phyloP scores from a whole-genome alignment of 352 stramenopile genomes.

The Phytophthora kernoviae region DNA sequence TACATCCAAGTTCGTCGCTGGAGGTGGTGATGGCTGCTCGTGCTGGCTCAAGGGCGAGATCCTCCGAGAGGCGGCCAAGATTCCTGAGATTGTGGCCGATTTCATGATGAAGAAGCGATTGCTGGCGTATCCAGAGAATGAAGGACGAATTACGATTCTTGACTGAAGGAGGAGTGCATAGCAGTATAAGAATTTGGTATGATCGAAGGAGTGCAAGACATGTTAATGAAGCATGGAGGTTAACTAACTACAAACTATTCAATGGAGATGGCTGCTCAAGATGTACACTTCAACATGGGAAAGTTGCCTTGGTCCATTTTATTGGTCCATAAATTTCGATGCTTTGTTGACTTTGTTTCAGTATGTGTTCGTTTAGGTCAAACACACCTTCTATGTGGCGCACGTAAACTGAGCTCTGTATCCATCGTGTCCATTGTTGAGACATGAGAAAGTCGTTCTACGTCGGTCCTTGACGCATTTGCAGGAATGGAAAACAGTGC shows the following conservation, averaged over 20 bases:
- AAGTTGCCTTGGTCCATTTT: too few relatives aligned
- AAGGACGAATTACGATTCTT: constrained; percentile 68
- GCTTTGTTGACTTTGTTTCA: not conserved
- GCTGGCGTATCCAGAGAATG: constrained; percentile 58
- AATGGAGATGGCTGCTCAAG: too few relatives aligned
- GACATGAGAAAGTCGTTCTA: too few relatives aligned
- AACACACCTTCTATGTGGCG: not conserved
- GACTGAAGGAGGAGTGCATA: constrained; percentile 36
- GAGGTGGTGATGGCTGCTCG: constrained; percentile 76
- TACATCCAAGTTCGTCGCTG: constrained; percentile 82
- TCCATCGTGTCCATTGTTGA: not conserved
- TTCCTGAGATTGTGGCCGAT: constrained; percentile 55
- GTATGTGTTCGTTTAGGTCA: not conserved
- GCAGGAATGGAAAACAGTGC: too few relatives aligned
- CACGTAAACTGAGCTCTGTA: not conserved
- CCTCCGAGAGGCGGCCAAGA: constrained; percentile 49
- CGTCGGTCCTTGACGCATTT: too few relatives aligned
- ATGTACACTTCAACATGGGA: too few relatives aligned
- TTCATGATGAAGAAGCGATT: constrained; percentile 75
- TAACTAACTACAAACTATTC: too few relatives aligned
- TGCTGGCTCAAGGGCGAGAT: constrained; percentile 72
- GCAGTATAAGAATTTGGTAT: not conserved
- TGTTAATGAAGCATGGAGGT: too few relatives aligned
- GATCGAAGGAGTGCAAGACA: too few relatives aligned
- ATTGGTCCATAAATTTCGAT: too few relatives aligned